phyloP scores from a whole-genome alignment of 129 eudicot genomes.

The Apium graveolens region DNA sequence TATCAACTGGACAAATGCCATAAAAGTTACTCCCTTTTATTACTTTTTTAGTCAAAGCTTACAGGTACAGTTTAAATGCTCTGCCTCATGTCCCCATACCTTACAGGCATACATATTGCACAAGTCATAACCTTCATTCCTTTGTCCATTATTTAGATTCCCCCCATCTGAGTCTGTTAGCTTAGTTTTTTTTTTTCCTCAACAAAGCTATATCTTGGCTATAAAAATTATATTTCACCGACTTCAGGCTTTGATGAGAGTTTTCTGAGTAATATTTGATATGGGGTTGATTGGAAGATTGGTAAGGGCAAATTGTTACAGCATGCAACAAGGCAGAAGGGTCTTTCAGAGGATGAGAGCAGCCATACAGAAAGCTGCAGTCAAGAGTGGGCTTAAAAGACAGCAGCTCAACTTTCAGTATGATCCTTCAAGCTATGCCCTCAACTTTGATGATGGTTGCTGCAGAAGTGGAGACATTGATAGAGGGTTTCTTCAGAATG shows the following conservation, averaged over 20 bases:
- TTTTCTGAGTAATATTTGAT: neutral
- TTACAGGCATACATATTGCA: neutral
- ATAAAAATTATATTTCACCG: neutral
- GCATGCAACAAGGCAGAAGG: constrained; percentile 30
- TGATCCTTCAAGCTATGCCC: constrained; percentile 82
- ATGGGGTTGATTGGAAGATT: constrained; percentile 23
- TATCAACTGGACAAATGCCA: neutral
- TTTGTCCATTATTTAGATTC: neutral
- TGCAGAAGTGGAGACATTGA: neutral
- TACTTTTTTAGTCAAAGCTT: constrained; percentile 4
- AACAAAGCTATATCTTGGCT: neutral
- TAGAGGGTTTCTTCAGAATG: neutral
- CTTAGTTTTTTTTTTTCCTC: neutral
- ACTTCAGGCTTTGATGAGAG: neutral
- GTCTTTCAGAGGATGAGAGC: constrained; percentile 30
- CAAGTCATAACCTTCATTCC: neutral
- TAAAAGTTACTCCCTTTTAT: neutral
- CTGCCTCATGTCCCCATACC: constrained; percentile 4
- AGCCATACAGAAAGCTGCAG: constrained; percentile 22
- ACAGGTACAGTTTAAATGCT: neutral
- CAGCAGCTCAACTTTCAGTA: constrained; percentile 47
- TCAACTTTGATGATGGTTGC: constrained; percentile 76
- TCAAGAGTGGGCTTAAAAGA: constrained; percentile 9
- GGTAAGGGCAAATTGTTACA: constrained; percentile 13
- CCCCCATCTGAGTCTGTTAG: neutral